phyloP scores from a whole-genome alignment of 805 yeast genomes.

The Spathaspora sp. region DNA sequence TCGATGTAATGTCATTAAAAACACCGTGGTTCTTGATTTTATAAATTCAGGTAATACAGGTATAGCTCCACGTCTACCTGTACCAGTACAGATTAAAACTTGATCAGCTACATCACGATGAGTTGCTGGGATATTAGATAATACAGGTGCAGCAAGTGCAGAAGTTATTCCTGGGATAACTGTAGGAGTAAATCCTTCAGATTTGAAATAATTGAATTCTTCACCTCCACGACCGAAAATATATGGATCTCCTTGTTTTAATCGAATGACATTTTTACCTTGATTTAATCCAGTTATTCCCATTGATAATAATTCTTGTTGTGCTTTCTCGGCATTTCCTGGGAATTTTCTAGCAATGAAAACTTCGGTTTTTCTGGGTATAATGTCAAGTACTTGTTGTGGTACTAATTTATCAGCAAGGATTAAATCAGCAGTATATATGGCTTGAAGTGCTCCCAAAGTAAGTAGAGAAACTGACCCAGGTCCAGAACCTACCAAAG shows the following conservation, averaged over 20 bases:
- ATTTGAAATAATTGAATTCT: conserved; percentile 66
- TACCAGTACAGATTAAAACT: conserved; percentile 89
- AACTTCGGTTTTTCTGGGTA: conserved; percentile 68
- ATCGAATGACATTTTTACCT: conserved; percentile 79
- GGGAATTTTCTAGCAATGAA: conserved; percentile 94
- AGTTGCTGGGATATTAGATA: conserved; percentile 83
- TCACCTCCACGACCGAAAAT: conserved; percentile 97
- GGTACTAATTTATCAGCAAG: conserved; percentile 93
- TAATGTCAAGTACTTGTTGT: conserved; percentile 72
- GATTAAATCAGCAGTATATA: conserved; percentile 76
- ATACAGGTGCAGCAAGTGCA: conserved; percentile 82
- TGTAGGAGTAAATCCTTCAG: conserved; percentile 64
- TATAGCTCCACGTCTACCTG: conserved; percentile 81
- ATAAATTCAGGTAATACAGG: conserved; percentile 78
- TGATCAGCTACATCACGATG: conserved; percentile 92
- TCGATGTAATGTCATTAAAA: conserved; percentile 87
- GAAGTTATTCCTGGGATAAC: conserved; percentile 90
- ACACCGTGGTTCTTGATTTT: conserved; percentile 72
- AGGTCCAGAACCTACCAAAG: conserved; percentile 94
- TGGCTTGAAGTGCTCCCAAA: conserved; percentile 77
- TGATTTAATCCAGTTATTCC: conserved; percentile 62
- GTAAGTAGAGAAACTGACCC: conserved; percentile 83
- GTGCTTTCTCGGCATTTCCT: conserved; percentile 94
- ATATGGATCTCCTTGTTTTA: conserved; percentile 96
- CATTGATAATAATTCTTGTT: conserved; percentile 70